These are phyloP conservation scores for Neofusicoccum sp. DNA, from an alignment of 2,329 filamentous ascomycete species.

Conservation along the genomic window DNA sequence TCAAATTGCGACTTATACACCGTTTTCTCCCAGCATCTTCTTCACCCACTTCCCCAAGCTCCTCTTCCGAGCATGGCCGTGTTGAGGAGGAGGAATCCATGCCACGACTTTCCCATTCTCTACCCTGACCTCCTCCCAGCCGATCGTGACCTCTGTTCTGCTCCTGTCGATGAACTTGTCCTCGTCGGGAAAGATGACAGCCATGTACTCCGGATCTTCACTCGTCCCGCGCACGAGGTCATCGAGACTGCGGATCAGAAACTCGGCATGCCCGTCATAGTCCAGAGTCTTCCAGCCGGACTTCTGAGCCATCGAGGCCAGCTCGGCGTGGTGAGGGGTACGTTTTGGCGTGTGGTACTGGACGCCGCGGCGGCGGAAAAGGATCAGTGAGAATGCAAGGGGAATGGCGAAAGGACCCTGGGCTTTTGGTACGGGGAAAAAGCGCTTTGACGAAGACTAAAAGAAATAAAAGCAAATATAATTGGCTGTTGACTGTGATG, in stretches of 20 bases:
- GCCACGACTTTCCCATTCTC: neutral
- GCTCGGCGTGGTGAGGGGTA: neutral
- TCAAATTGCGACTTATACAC: too few relatives aligned
- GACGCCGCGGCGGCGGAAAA: too few relatives aligned
- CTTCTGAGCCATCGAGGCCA: neutral
- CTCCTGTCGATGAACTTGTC: neutral
- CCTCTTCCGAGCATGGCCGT: too few relatives aligned
- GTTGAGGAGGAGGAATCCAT: neutral
- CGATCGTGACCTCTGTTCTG: neutral
- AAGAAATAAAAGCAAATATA: neutral
- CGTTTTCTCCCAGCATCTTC: too few relatives aligned
- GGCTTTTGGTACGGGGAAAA: too few relatives aligned
- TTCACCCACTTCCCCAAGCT: too few relatives aligned
- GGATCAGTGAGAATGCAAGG: too few relatives aligned
- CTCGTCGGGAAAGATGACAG: neutral
- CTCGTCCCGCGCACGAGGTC: neutral
- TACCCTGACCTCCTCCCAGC: slow-evolving; percentile 7
- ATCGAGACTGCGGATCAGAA: neutral
- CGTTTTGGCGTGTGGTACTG: slow-evolving; percentile 1
- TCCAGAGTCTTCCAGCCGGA: neutral
- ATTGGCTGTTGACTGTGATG: too few relatives aligned
- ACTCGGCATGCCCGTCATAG: neutral
- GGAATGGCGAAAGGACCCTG: too few relatives aligned
- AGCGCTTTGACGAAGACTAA: too few relatives aligned
- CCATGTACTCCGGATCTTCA: slow-evolving; percentile 2